Evolutionary conservation across 345 rosid genomes (phyloP).

Genomic region (Camelina laxa): DNA sequence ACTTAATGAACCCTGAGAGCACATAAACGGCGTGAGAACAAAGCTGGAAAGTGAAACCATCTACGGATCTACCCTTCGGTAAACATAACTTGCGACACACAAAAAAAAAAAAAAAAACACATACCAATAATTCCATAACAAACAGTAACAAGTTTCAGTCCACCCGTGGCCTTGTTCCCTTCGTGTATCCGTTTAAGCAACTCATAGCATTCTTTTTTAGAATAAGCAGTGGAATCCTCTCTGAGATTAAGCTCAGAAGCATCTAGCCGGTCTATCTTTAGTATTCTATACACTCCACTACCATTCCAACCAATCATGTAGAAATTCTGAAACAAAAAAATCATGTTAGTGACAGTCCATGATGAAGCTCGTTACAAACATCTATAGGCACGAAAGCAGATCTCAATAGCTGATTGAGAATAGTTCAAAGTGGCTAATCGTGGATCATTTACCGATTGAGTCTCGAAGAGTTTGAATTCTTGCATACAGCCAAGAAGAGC

Average conservation of each 20-base stretch:
- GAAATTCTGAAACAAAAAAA: slow-evolving; percentile 31
- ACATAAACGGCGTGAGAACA: slow-evolving; percentile 26
- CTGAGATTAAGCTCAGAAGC: slow-evolving; percentile 72
- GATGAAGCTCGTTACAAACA: not conserved
- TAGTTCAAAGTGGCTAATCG: not conserved
- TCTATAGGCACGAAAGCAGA: not conserved
- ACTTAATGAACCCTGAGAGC: slow-evolving; percentile 80
- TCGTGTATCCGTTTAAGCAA: slow-evolving; percentile 85
- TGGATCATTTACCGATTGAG: slow-evolving; percentile 30
- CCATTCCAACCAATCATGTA: slow-evolving; percentile 50
- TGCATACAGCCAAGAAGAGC: slow-evolving; percentile 40
- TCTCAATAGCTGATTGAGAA: slow-evolving; percentile 2
- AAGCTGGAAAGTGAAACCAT: slow-evolving; percentile 1
- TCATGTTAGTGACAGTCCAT: not conserved
- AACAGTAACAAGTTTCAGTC: slow-evolving; percentile 77
- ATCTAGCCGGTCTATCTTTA: slow-evolving; percentile 55
- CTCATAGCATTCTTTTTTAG: slow-evolving; percentile 73
- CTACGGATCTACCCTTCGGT: not conserved
- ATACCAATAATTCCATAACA: slow-evolving; percentile 96
- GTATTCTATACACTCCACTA: slow-evolving; percentile 44
- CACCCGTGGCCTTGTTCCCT: slow-evolving; percentile 93
- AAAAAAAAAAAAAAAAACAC: slow-evolving; percentile 36
- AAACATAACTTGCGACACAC: slow-evolving; percentile 3
- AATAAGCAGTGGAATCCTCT: slow-evolving; percentile 81
- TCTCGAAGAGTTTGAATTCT: slow-evolving; percentile 46